A percentile compares a stretch with the other conserved stretches of the same genome.
Evolutionary conservation across 1,139 yeast species (phyloP).

Genomic region (Waltiozyma sp.): DNA sequence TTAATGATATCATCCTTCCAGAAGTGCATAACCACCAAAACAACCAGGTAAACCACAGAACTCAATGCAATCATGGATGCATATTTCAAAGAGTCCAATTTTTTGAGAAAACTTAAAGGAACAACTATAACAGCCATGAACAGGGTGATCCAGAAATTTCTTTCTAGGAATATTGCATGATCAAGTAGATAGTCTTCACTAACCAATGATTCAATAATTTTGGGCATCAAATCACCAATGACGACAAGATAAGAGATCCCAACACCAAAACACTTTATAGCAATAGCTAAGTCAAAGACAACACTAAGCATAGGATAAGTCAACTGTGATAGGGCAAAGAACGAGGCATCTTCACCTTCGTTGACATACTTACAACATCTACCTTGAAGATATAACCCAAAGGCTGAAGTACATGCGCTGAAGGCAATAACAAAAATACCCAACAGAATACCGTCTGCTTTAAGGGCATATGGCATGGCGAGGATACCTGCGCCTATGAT

Average conservation of each 20-base stretch:
- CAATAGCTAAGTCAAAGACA: conserved; percentile 80
- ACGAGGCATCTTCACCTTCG: conserved; percentile 58
- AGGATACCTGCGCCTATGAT: conserved; percentile 84
- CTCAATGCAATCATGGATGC: conserved; percentile 61
- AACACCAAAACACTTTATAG: conserved; percentile 80
- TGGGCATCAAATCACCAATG: conserved; percentile 70
- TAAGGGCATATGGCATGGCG: conserved; percentile 86
- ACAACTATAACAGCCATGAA: conserved; percentile 44
- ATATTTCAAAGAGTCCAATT: conserved; percentile 55
- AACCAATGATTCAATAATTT: conserved; percentile 39
- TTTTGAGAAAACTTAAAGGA: conserved; percentile 56
- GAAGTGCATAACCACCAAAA: conserved; percentile 51
- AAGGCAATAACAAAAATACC: conserved; percentile 58
- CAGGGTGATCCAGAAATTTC: conserved; percentile 57
- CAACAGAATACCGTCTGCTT: conserved; percentile 68
- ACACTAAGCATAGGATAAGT: conserved; percentile 79
- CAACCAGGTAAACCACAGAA: conserved; percentile 54
- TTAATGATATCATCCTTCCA: conserved; percentile 28
- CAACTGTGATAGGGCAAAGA: conserved; percentile 65
- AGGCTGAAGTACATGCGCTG: conserved; percentile 65
- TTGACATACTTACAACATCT: conserved; percentile 48
- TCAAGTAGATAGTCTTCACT: conserved; percentile 9
- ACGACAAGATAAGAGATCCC: conserved; percentile 67
- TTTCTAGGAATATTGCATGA: conserved; percentile 25
- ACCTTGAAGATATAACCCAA: conserved; percentile 67